Evolutionary conservation across 305 asterid genomes (phyloP).

Genomic region (Striga hermonthica): DNA sequence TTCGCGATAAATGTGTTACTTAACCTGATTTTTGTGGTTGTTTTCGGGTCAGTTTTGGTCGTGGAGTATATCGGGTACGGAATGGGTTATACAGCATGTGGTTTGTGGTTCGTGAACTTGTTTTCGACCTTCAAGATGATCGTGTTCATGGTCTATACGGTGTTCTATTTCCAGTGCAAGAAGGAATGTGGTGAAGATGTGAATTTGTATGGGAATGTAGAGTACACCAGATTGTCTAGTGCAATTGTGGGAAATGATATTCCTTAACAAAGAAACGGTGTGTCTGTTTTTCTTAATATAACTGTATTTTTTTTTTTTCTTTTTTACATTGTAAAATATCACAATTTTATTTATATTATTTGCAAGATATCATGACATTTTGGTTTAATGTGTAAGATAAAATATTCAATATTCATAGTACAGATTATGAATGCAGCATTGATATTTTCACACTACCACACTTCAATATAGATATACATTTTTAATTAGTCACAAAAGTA

Average conservation of each 20-base stretch:
- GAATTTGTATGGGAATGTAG: slow-evolving; percentile 27
- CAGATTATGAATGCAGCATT: too few species aligned
- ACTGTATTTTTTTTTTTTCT: too few species aligned
- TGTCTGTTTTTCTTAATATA: too few species aligned
- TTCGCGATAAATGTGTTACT: slow-evolving; percentile 33
- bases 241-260: neutral
- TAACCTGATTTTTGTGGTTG: slow-evolving; percentile 21
- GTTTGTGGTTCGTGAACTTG: slow-evolving; percentile 22
- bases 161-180: slow-evolving; percentile 51
- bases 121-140: slow-evolving; percentile 27
- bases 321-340: too few species aligned
- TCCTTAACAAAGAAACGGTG: neutral
- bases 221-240: slow-evolving; percentile 32
- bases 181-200: slow-evolving; percentile 43
- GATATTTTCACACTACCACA: too few species aligned
- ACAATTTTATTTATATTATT: too few species aligned
- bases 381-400: too few species aligned
- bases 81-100: slow-evolving; percentile 5
- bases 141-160: slow-evolving; percentile 32
- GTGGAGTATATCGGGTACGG: slow-evolving; percentile 24
- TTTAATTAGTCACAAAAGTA: too few species aligned
- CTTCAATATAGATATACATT: too few species aligned
- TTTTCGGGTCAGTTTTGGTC: slow-evolving; percentile 9
- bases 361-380: too few species aligned
- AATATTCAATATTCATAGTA: too few species aligned